Conservation (phyloP, 257 asterid genomes). For the Lantana camara region DNA sequence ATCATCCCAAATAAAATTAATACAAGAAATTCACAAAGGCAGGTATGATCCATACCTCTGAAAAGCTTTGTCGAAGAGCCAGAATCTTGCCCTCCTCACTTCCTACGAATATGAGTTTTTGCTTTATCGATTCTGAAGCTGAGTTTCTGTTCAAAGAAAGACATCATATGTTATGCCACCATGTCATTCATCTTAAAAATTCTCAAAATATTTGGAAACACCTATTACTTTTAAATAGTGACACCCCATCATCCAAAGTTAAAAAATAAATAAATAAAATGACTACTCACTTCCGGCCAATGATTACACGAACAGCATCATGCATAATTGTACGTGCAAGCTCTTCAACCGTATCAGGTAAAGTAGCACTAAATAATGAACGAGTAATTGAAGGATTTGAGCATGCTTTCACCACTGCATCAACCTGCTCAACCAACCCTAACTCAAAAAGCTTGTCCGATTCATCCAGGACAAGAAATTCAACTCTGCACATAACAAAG, state of each 20-base stretch:
- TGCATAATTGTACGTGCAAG: conserved; percentile 97
- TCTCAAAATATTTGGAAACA: not conserved
- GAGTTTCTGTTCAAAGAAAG: conserved; percentile 64
- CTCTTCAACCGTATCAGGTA: conserved; percentile 88
- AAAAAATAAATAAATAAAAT: not conserved
- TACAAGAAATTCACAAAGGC: not conserved
- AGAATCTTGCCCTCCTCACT: conserved; percentile 96
- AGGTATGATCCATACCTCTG: conserved; percentile 55
- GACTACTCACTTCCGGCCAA: conserved; percentile 79
- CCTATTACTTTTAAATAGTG: not conserved
- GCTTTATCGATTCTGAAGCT: conserved; percentile 85
- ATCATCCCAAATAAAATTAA: conserved; percentile 10
- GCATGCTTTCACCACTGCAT: conserved; percentile 93
- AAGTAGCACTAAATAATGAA: conserved; percentile 87
- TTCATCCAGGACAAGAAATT: conserved; percentile 89
- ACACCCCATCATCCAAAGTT: not conserved
- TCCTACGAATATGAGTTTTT: conserved; percentile 80
- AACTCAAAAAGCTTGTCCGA: conserved; percentile 91
- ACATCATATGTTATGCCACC: not conserved
- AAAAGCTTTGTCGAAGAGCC: conserved; percentile 90
- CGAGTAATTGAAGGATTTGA: conserved; percentile 87
- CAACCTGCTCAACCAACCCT: conserved; percentile 88
- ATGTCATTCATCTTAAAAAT: not conserved
- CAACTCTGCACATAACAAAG: conserved; percentile 62
- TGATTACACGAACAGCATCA: conserved; percentile 83